Evolutionary conservation across 768 basidiomycete species (phyloP).

Genomic region (Hygrocybe punicea): DNA sequence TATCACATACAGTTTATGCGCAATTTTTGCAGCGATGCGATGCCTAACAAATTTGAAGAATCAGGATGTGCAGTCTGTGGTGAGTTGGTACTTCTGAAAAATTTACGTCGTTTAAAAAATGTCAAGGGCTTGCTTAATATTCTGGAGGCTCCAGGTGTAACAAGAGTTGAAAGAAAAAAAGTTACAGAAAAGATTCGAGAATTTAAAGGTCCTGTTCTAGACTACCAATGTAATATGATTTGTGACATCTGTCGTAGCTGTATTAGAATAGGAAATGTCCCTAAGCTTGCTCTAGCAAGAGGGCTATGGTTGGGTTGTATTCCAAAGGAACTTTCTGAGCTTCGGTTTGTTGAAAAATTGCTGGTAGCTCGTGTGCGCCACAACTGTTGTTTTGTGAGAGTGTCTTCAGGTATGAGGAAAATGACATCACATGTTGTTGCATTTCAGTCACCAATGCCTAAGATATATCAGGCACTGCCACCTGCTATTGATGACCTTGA

Average conservation of each 20-base stretch:
- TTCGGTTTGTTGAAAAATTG: constrained; percentile 27
- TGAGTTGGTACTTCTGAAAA: constrained; percentile 5
- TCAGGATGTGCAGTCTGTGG: constrained; percentile 34
- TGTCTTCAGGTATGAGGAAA: constrained; percentile 19
- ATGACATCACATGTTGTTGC: constrained; percentile 13
- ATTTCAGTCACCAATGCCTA: constrained; percentile 29
- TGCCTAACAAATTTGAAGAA: constrained; percentile 18
- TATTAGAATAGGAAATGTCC: constrained; percentile 6
- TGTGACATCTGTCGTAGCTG: constrained; percentile 8
- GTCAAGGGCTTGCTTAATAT: constrained; percentile 6
- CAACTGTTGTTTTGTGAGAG: constrained; percentile 26
- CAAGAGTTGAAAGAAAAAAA: constrained; percentile 5
- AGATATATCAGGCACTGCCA: constrained; percentile 32
- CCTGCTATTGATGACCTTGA: constrained; percentile 31
- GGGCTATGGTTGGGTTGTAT: constrained; percentile 34
- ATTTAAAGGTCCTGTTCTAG: constrained; percentile 16
- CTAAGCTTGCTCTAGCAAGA: constrained; percentile 25
- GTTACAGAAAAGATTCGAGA: constrained; percentile 8
- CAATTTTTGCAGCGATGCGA: neutral
- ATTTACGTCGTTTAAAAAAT: constrained; percentile 8
- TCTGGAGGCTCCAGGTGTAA: constrained; percentile 8
- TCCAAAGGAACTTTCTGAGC: constrained; percentile 19
- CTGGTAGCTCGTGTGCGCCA: constrained; percentile 21
- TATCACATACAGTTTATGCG: neutral
- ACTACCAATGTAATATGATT: constrained; percentile 6